phyloP scores from a whole-genome alignment of 768 basidiomycete species.

The Vararia minispora region DNA sequence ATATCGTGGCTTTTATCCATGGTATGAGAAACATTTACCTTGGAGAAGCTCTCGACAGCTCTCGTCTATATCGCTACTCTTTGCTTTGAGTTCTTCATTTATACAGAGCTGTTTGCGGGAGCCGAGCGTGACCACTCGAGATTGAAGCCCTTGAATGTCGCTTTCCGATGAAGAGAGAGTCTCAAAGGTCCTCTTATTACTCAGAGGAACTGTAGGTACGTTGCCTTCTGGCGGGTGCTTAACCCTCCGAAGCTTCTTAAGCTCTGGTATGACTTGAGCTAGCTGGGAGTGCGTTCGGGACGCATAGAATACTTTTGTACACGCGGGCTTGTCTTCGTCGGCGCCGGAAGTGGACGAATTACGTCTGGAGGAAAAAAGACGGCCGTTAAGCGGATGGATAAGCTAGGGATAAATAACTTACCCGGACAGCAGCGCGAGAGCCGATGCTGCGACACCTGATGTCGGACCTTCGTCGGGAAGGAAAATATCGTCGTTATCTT shows the following conservation, averaged over 20 bases:
- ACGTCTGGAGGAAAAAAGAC: constrained; percentile 1
- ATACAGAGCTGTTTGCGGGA: constrained; percentile 91
- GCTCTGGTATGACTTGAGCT: constrained; percentile 79
- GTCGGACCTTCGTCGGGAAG: constrained; percentile 49
- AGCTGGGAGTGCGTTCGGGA: constrained; percentile 96
- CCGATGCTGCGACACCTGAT: not conserved
- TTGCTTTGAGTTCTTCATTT: constrained; percentile 62
- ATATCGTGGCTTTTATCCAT: not conserved
- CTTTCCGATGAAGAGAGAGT: too few species aligned
- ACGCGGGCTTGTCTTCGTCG: constrained; percentile 42
- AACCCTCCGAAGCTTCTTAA: constrained; percentile 63
- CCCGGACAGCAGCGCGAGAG: constrained; percentile 5
- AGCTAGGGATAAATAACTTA: not conserved
- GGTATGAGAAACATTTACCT: constrained; percentile 27
- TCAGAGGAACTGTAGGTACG: too few species aligned
- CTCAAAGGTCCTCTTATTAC: too few species aligned
- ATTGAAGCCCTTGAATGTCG: constrained; percentile 16
- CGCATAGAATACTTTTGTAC: constrained; percentile 85
- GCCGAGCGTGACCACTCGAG: constrained; percentile 74
- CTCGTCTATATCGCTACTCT: constrained; percentile 70
- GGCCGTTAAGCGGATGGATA: not conserved
- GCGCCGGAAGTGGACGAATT: not conserved
- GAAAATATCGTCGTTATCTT: constrained; percentile 49
- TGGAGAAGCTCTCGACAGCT: constrained; percentile 72
- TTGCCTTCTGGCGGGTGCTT: constrained; percentile 2